These are phyloP conservation scores for Boletus rubescentipes DNA, from an alignment of 768 basidiomycete species.

Conservation along the genomic window DNA sequence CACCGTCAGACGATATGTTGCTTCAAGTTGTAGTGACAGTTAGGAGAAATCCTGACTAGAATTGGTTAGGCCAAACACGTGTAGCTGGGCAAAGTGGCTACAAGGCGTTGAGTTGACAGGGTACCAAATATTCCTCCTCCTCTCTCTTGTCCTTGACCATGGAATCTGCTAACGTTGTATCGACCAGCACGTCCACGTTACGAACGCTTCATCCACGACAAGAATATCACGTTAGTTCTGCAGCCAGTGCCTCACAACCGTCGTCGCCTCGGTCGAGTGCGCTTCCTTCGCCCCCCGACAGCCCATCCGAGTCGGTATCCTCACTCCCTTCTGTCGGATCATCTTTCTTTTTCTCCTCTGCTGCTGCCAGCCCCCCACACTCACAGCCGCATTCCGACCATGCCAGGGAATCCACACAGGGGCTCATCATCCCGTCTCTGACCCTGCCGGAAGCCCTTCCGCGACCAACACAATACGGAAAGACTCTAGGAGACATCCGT, in stretches of 20 bases:
- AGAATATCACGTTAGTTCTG: constrained; percentile 13
- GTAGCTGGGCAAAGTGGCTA: constrained; percentile 23
- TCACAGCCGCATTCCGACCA: constrained; percentile 43
- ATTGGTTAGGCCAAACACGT: constrained; percentile 31
- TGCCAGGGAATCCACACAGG: constrained; percentile 42
- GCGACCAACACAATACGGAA: constrained; percentile 64
- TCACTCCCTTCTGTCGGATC: constrained; percentile 72
- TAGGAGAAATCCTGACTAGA: background rate
- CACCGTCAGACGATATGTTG: background rate
- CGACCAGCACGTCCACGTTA: constrained; percentile 41
- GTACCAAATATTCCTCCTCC: too few relatives aligned
- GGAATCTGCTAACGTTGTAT: constrained; percentile 22
- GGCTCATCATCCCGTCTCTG: constrained; percentile 70
- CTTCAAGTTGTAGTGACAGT: background rate
- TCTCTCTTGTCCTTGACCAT: constrained; percentile 17
- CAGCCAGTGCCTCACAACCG: constrained; percentile 36
- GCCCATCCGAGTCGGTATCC: constrained; percentile 62
- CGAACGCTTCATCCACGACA: constrained; percentile 33
- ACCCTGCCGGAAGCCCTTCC: constrained; percentile 60
- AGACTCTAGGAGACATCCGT: constrained; percentile 62
- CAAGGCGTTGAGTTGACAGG: background rate
- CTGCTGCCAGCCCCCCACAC: constrained; percentile 63
- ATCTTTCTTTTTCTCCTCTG: constrained; percentile 78
- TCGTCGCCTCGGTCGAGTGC: constrained; percentile 50
- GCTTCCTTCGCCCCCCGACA: constrained; percentile 59